Percentiles rank a stretch among this genome's conserved stretches.
Evolutionary conservation across 2,329 filamentous ascomycete species (phyloP).

Genomic region (Rhinocladiella similis): DNA sequence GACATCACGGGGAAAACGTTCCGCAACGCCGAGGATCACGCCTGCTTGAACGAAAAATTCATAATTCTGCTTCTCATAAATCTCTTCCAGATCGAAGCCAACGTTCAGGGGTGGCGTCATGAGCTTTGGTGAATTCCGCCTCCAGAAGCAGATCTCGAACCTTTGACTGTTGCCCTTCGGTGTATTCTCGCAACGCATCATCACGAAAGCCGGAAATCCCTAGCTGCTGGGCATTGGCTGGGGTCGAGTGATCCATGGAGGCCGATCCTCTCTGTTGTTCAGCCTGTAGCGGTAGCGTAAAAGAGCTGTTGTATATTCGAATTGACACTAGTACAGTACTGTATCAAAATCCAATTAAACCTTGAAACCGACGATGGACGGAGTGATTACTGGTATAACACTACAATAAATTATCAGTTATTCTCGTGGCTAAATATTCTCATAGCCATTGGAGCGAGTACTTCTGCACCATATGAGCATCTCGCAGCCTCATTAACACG

Average conservation of each 20-base stretch:
- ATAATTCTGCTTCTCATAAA: too few relatives aligned
- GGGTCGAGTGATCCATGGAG: neutral
- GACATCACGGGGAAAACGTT: neutral
- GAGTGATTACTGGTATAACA: neutral
- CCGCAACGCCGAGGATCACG: neutral
- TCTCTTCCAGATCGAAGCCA: too few relatives aligned
- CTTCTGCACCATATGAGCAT: too few relatives aligned
- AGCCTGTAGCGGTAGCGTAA: neutral
- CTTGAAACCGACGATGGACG: too few relatives aligned
- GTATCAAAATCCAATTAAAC: too few relatives aligned
- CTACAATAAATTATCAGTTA: neutral
- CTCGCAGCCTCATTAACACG: too few relatives aligned
- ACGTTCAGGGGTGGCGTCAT: too few relatives aligned
- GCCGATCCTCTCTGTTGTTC: neutral
- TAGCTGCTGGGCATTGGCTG: constrained; percentile 8
- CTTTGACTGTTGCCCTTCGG: constrained; percentile 26
- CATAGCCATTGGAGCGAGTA: too few relatives aligned
- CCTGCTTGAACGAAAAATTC: too few relatives aligned
- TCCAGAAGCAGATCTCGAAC: constrained; percentile 15
- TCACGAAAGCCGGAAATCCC: constrained; percentile 26
- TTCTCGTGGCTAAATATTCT: neutral
- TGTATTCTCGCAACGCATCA: constrained; percentile 18
- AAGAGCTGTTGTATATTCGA: neutral
- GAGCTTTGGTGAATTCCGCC: constrained; percentile 16
- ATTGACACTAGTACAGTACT: neutral